Percentiles rank a stretch among this genome's conserved stretches.
These are phyloP conservation scores for Penicillium thymicola DNA, from an alignment of 2,329 filamentous ascomycete genomes.

Conservation along the genomic window DNA sequence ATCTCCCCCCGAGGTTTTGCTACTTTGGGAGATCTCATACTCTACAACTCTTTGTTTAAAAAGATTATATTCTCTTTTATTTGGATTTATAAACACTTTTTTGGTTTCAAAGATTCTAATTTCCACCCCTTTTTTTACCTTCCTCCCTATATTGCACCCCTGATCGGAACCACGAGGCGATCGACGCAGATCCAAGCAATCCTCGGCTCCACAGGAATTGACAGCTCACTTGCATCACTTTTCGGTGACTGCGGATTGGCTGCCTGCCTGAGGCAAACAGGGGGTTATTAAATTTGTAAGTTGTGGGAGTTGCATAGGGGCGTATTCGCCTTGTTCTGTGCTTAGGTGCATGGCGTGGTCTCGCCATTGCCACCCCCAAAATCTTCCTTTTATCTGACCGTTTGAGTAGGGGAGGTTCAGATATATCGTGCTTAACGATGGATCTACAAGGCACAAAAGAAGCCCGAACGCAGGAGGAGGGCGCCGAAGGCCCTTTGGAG, in stretches of 20 bases:
- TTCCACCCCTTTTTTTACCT: neutral
- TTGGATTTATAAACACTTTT: neutral
- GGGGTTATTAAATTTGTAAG: slow-evolving; percentile 11
- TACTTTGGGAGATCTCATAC: neutral
- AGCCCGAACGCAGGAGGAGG: slow-evolving; percentile 38
- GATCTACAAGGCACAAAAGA: slow-evolving; percentile 43
- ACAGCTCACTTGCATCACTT: slow-evolving; percentile 31
- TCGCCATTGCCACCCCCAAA: neutral
- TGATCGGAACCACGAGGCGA: slow-evolving; percentile 21
- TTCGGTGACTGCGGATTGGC: slow-evolving; percentile 23
- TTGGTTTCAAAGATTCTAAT: neutral
- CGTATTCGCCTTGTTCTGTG: slow-evolving; percentile 2
- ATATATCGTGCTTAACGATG: slow-evolving; percentile 28
- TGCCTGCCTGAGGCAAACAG: slow-evolving; percentile 29
- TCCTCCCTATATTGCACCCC: neutral
- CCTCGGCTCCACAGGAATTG: slow-evolving; percentile 24
- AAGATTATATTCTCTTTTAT: neutral
- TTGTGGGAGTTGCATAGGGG: slow-evolving; percentile 8
- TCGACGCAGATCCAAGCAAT: slow-evolving; percentile 22
- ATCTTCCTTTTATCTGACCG: slow-evolving; percentile 18
- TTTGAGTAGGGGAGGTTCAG: slow-evolving; percentile 4
- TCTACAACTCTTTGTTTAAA: neutral
- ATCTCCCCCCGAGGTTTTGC: neutral
- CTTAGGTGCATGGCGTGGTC: slow-evolving; percentile 9
- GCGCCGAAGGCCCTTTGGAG: slow-evolving; percentile 35